These are phyloP conservation scores for Arabidopsis lyrata DNA, from an alignment of 441 rosid genomes.

Conservation along the genomic window DNA sequence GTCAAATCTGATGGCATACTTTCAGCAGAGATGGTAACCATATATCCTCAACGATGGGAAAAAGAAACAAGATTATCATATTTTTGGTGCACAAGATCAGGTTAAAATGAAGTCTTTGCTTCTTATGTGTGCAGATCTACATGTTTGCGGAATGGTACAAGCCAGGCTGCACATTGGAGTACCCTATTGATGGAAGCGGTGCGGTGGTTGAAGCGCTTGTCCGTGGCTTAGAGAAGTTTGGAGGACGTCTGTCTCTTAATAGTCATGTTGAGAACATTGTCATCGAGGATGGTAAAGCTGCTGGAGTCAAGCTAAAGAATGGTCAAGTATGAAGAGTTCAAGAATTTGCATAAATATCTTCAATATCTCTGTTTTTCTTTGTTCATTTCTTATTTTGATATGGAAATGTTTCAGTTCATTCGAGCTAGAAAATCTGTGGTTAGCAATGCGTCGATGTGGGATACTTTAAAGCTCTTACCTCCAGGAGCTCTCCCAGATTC, in stretches of 20 bases:
- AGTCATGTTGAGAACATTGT: conserved; percentile 86
- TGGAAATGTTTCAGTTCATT: conserved; percentile 59
- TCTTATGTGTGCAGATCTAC: conserved; percentile 62
- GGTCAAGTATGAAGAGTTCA: conserved; percentile 73
- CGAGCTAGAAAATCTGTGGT: conserved; percentile 88
- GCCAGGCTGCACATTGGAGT: conserved; percentile 85
- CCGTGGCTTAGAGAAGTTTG: conserved; percentile 84
- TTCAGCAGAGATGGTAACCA: conserved; percentile 98
- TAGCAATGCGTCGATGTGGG: conserved; percentile 98
- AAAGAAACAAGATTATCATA: background rate
- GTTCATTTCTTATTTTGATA: background rate
- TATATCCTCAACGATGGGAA: background rate
- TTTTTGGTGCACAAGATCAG: background rate
- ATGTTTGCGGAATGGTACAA: conserved; percentile 98
- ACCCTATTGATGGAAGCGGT: conserved; percentile 89
- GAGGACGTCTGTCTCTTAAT: conserved; percentile 70
- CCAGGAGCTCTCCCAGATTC: conserved; percentile 70
- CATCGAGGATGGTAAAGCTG: conserved; percentile 76
- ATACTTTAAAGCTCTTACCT: conserved; percentile 76
- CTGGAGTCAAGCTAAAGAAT: conserved; percentile 78
- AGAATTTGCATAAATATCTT: background rate
- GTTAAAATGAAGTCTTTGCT: background rate
- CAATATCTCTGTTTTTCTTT: background rate
- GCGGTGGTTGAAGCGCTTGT: conserved; percentile 86
- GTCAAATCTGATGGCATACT: conserved; percentile 97